phyloP scores from a whole-genome alignment of 768 basidiomycete genomes.

The Tremella mesenterica region DNA sequence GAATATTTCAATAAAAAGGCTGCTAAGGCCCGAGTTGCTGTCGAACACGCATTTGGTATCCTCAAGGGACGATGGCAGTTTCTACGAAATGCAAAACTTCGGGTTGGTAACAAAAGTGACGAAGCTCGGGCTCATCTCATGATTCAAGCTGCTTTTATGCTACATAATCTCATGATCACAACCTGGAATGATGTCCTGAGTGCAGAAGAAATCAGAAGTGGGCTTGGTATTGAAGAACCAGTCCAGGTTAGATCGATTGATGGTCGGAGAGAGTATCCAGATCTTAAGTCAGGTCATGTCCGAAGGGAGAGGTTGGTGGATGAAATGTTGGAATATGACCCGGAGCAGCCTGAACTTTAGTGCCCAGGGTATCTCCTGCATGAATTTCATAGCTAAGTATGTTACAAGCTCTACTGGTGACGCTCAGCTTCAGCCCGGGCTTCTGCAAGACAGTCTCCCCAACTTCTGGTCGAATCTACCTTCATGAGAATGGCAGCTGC shows the following conservation, averaged over 20 bases:
- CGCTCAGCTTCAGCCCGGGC: too few relatives aligned
- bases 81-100: neutral
- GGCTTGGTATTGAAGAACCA: too few relatives aligned
- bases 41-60: slow-evolving; percentile 1
- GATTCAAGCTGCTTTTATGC: neutral
- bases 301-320: neutral
- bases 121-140: neutral
- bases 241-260: neutral
- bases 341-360: neutral
- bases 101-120: neutral
- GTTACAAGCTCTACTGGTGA: too few relatives aligned
- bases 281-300: neutral
- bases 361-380: too few relatives aligned
- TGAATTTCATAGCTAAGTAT: too few relatives aligned
- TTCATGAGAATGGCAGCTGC: too few relatives aligned
- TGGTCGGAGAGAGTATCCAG: neutral
- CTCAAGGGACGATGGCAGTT: slow-evolving; percentile 1
- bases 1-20: neutral
- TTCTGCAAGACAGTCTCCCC: too few relatives aligned
- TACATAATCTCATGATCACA: slow-evolving; percentile 1
- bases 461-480: too few relatives aligned
- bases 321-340: neutral
- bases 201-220: neutral
- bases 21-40: neutral
- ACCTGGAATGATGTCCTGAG: neutral